Evolutionary conservation across 495 filamentous ascomycete species (phyloP).

Genomic region (Aspergillus bridgeri): DNA sequence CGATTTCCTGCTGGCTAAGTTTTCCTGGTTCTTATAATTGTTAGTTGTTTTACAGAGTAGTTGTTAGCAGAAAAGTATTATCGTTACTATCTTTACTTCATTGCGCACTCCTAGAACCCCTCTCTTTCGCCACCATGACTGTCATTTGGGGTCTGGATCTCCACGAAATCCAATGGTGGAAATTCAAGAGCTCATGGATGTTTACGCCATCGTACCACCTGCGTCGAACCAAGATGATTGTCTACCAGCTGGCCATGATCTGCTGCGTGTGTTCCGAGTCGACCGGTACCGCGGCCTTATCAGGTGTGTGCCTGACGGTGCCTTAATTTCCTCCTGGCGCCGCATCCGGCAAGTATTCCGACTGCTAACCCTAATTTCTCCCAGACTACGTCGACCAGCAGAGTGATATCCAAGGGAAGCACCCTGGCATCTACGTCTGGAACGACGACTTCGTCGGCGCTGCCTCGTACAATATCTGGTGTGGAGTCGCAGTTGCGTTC

Average conservation of each 20-base stretch:
- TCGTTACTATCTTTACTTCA: not conserved
- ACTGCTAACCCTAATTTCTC: not conserved
- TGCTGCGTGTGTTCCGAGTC: slow-evolving; percentile 50
- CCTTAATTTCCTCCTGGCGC: not conserved
- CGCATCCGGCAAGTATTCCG: not conserved
- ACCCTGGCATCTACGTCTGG: slow-evolving; percentile 28
- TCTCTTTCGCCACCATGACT: slow-evolving; percentile 24
- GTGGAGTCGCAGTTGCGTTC: slow-evolving; percentile 49
- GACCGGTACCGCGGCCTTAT: slow-evolving; percentile 46
- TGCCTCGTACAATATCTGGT: slow-evolving; percentile 50
- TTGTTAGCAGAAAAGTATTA: too few species aligned
- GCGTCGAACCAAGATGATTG: slow-evolving; percentile 49
- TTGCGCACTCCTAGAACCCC: too few species aligned
- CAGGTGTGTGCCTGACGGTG: slow-evolving; percentile 27
- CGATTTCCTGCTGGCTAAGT: not conserved
- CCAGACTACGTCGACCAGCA: slow-evolving; percentile 49
- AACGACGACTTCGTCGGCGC: slow-evolving; percentile 50
- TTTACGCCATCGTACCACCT: slow-evolving; percentile 47
- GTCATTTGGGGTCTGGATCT: slow-evolving; percentile 53
- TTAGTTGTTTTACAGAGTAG: too few species aligned
- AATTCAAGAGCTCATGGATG: slow-evolving; percentile 50
- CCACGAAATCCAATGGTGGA: slow-evolving; percentile 47
- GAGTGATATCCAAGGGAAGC: slow-evolving; percentile 31
- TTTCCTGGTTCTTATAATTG: not conserved
- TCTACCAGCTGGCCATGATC: slow-evolving; percentile 53